A percentile compares a stretch with the other conserved stretches of the same genome.
Evolutionary conservation across 2,329 filamentous ascomycete genomes (phyloP).

Genomic region (Coleophoma crateriformis): DNA sequence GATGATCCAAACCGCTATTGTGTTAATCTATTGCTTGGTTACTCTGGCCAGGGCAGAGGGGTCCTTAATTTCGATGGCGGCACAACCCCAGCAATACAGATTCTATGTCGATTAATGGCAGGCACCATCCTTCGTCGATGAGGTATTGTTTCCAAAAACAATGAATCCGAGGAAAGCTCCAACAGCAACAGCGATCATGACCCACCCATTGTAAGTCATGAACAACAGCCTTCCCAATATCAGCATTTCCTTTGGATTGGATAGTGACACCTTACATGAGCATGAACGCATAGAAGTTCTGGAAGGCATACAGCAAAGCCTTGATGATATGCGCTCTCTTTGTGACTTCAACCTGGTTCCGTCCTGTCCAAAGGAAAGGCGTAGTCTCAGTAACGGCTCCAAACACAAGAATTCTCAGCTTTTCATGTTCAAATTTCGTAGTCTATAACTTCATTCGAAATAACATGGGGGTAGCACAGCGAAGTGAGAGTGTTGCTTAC

Average conservation of each 20-base stretch:
- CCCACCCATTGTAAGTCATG: conserved; percentile 99
- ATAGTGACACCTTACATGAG: conserved; percentile 73
- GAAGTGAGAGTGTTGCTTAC: conserved; percentile 18
- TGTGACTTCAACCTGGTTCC: conserved; percentile 55
- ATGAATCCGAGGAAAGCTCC: conserved; percentile 88
- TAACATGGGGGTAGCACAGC: not conserved
- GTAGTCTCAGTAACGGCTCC: conserved; percentile 51
- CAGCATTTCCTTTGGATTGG: conserved; percentile 1
- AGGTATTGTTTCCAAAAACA: conserved; percentile 66
- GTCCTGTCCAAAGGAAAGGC: conserved; percentile 66
- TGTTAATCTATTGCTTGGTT: too few relatives aligned
- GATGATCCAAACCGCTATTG: too few relatives aligned
- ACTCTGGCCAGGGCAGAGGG: too few relatives aligned
- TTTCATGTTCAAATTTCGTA: conserved; percentile 3
- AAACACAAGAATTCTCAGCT: conserved; percentile 20
- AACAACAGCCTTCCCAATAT: conserved; percentile 73
- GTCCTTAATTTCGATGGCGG: too few relatives aligned
- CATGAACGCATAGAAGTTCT: conserved; percentile 99
- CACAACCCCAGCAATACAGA: too few relatives aligned
- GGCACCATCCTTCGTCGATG: conserved; percentile 77
- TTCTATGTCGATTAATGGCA: conserved; percentile 59
- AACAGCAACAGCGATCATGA: conserved; percentile 87
- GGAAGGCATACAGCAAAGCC: conserved; percentile 77
- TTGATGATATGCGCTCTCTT: conserved; percentile 73
- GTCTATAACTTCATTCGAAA: not conserved